Base-by-base conservation (phyloP, 495 filamentous ascomycete genomes). In the Penicillium coffeae region DNA sequence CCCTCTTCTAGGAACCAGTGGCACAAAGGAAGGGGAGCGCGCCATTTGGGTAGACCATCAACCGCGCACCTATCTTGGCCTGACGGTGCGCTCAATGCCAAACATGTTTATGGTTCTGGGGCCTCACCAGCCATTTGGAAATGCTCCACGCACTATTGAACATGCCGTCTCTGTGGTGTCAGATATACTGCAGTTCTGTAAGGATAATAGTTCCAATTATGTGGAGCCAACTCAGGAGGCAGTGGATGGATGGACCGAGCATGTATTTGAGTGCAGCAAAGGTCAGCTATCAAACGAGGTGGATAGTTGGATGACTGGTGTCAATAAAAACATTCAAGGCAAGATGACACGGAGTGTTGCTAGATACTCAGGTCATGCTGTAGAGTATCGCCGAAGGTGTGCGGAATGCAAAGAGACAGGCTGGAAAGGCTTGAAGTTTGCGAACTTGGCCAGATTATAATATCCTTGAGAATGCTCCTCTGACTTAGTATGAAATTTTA, bases 91-190 rank as follows among this genome's bases (percentile, higher is more conserved):
- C 25, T 55, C 53, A 8, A 68, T 65, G 52, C 68, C 68, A 0
- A 71, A 71, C 42, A 56, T 68, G 58, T 66, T 69, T 48, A 66
- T 63, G 48, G 47, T 61, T 33, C 62, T 60, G 13, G 67, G 67
- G 8, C 65, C 65, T 9, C 65, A 71, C 19, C 52, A 56, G 34
- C 56, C 59, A 25, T 55, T 55, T n/a, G 52, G 59, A 4, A 62
- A 62, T 21, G 48, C 52, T 1, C 56, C 56, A 14, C 48, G 56
- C 1, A 52, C 52, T 0, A 55, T 59, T 21, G 56, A 59, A 18
- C 52, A 59, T 39, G 56, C 52, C 3, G 56, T 59, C 9, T 18
- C 43, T 8, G 56, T 59, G 4, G 53, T 59, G 5, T 50, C 48
- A 0, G 56, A 59, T 14, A 19, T 55, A 10, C 44, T 59, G 3